phyloP scores from a whole-genome alignment of 805 yeast species.

The Candida easanensis region DNA sequence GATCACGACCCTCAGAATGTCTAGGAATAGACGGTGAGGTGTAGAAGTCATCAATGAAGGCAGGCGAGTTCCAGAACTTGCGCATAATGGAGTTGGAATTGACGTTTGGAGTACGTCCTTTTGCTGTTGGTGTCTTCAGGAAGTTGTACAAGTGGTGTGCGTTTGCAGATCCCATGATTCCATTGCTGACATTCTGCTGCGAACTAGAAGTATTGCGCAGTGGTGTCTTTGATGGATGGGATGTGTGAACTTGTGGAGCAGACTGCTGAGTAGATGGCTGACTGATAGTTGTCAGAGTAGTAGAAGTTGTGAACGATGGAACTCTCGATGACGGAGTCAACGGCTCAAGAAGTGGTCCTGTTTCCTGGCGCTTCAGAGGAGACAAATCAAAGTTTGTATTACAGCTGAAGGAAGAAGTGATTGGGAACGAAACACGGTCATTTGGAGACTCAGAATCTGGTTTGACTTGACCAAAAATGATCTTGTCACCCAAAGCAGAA shows the following conservation, averaged over 20 bases:
- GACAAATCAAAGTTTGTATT: slow-evolving; percentile 62
- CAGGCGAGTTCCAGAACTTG: slow-evolving; percentile 64
- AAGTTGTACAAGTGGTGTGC: slow-evolving; percentile 20
- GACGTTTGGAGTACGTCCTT: slow-evolving; percentile 26
- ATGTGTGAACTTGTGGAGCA: not conserved
- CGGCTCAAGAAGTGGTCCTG: slow-evolving; percentile 67
- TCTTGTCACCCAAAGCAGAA: slow-evolving; percentile 38
- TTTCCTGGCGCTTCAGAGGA: slow-evolving; percentile 54
- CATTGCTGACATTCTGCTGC: slow-evolving; percentile 13
- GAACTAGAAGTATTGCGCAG: slow-evolving; percentile 21
- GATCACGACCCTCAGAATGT: slow-evolving; percentile 28
- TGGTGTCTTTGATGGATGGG: slow-evolving; percentile 33
- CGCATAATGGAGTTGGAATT: slow-evolving; percentile 39
- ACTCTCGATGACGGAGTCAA: slow-evolving; percentile 48
- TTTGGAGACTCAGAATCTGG: slow-evolving; percentile 17
- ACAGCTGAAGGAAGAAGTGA: slow-evolving; percentile 66
- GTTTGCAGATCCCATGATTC: slow-evolving; percentile 9
- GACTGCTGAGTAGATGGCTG: slow-evolving; percentile 7
- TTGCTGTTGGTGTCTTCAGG: slow-evolving; percentile 30
- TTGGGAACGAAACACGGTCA: slow-evolving; percentile 18
- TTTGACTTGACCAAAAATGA: slow-evolving; percentile 29
- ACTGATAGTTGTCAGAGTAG: slow-evolving; percentile 5
- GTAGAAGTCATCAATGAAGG: slow-evolving; percentile 64
- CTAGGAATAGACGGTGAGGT: slow-evolving; percentile 43
- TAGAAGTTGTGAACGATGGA: slow-evolving; percentile 16